Evolutionary conservation across 768 basidiomycete genomes (phyloP).

Genomic region (Pisolithus marmoratus): DNA sequence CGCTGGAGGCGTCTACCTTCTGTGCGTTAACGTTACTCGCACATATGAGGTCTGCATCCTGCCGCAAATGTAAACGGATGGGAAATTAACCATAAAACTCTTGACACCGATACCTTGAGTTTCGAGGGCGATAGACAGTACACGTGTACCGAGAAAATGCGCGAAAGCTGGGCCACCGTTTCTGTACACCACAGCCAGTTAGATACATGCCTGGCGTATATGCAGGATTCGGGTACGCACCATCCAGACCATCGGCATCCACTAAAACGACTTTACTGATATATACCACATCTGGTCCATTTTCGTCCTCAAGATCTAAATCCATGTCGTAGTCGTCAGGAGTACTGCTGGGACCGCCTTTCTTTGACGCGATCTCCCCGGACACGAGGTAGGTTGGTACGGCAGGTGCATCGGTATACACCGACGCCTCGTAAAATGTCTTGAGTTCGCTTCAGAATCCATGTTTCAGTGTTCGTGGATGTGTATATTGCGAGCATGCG

Average conservation of each 20-base stretch:
- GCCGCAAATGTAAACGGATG: neutral
- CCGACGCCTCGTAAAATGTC: conserved; percentile 44
- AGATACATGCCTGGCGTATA: neutral
- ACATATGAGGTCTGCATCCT: conserved; percentile 44
- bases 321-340: conserved; percentile 27
- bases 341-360: conserved; percentile 1
- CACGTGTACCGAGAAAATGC: conserved; percentile 53
- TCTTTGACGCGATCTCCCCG: conserved; percentile 40
- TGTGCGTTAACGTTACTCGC: conserved; percentile 27
- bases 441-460: conserved; percentile 52
- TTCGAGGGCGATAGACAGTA: conserved; percentile 69
- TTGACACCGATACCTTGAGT: conserved; percentile 34
- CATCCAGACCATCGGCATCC: conserved; percentile 57
- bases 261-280: conserved; percentile 52
- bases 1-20: conserved; percentile 26
- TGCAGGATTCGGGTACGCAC: conserved; percentile 33
- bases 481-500: neutral
- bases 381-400: conserved; percentile 69
- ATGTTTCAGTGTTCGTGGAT: neutral
- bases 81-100: neutral
- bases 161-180: conserved; percentile 46
- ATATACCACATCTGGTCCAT: conserved; percentile 38
- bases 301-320: conserved; percentile 31
- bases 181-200: conserved; percentile 32
- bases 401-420: conserved; percentile 23